Conservation (phyloP, 2,329 filamentous ascomycete genomes). For the Diaporthe longicolla region DNA sequence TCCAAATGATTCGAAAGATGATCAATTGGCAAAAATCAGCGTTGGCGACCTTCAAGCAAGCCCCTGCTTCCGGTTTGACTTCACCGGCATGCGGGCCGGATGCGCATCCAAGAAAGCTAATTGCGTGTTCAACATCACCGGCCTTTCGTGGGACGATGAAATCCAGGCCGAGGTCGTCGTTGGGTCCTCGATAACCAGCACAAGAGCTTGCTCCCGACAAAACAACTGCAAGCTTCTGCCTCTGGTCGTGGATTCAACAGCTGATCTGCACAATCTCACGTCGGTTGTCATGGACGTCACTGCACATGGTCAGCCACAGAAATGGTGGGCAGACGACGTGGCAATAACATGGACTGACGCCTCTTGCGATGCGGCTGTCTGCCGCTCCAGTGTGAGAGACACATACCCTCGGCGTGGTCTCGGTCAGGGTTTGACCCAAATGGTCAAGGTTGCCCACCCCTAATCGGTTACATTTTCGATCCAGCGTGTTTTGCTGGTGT, state of each 20-base stretch:
- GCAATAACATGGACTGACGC: conserved; percentile 60
- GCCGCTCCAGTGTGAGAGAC: conserved; percentile 54
- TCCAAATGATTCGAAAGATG: not conserved
- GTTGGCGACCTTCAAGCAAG: conserved; percentile 44
- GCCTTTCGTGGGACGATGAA: conserved; percentile 48
- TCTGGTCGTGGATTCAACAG: conserved; percentile 45
- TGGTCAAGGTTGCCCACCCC: conserved; percentile 23
- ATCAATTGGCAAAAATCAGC: conserved; percentile 45
- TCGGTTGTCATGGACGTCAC: conserved; percentile 58
- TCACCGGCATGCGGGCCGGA: conserved; percentile 55
- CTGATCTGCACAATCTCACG: conserved; percentile 51
- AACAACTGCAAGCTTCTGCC: conserved; percentile 50
- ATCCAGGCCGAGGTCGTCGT: conserved; percentile 45
- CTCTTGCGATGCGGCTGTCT: conserved; percentile 54
- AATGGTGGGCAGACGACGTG: conserved; percentile 64
- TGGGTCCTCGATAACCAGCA: conserved; percentile 44
- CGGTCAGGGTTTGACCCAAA: conserved; percentile 26
- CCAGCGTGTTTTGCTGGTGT: not conserved
- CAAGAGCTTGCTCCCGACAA: conserved; percentile 50
- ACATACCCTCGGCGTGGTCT: conserved; percentile 44
- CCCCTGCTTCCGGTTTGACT: conserved; percentile 53
- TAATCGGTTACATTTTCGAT: not conserved
- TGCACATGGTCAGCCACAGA: conserved; percentile 53
- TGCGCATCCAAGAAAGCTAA: conserved; percentile 52
- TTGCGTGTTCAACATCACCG: conserved; percentile 57